A percentile compares a stretch with the other conserved stretches of the same genome.
Evolutionary conservation across 2,329 filamentous ascomycete species (phyloP).

Genomic region (Phaeomoniella chlamydospora): DNA sequence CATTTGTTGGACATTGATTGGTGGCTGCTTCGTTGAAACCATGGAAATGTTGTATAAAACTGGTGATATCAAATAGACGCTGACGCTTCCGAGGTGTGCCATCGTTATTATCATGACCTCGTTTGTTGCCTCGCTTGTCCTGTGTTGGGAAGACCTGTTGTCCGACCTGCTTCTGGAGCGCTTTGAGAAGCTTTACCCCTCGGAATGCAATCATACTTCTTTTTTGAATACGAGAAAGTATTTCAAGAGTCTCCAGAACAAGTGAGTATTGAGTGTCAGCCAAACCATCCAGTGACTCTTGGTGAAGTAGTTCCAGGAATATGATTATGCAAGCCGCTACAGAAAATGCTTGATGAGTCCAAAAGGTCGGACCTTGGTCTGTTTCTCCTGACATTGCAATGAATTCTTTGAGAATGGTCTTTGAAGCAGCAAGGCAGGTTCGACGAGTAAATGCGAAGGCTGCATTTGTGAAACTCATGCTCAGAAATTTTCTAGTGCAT

Average conservation of each 20-base stretch:
- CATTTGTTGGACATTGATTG: no score
- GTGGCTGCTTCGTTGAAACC: no score
- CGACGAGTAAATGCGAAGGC: conserved; percentile 27
- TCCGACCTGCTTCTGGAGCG: conserved; percentile 7
- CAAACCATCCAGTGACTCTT: conserved; percentile 8
- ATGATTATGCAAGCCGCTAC: conserved; percentile 24
- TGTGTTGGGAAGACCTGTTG: neutral
- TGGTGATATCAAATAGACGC: conserved; percentile 5
- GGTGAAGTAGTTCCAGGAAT: conserved; percentile 22
- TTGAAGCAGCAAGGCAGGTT: conserved; percentile 24
- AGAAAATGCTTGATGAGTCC: conserved; percentile 28
- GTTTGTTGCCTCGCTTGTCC: conserved; percentile 5
- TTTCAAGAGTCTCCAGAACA: conserved; percentile 9
- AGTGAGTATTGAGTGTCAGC: conserved; percentile 10
- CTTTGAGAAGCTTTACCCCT: conserved; percentile 10
- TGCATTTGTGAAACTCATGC: conserved; percentile 24
- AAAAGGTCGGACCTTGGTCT: conserved; percentile 24
- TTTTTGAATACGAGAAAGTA: conserved; percentile 7
- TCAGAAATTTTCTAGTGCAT: conserved; percentile 27
- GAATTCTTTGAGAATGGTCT: conserved; percentile 24
- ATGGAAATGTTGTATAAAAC: conserved; percentile 5
- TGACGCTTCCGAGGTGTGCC: conserved; percentile 4
- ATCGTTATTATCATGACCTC: conserved; percentile 1
- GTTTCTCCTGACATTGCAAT: conserved; percentile 17
- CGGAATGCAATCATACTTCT: conserved; percentile 12